Evolutionary conservation across 1,139 yeast species (phyloP), one percentile per base, ranked within the genome.

Genomic region (Yamadazyma mexicana): DNA sequence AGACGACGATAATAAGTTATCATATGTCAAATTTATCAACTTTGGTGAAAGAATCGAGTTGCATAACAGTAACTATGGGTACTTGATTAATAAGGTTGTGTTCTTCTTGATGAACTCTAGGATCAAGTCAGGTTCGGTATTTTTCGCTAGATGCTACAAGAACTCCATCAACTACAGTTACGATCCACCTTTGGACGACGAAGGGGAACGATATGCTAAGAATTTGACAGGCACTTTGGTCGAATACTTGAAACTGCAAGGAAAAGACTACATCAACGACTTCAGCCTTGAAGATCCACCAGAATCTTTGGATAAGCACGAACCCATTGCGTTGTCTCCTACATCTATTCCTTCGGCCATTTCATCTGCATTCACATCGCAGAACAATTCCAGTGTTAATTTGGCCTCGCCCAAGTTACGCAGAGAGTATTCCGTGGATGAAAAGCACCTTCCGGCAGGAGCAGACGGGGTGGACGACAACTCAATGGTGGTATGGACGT

Each of bases 61-160:
- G 45, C 85, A 87, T 64, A 81, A 87, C 54, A 82, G 92, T 29
- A 83, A 84, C 51, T 79, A 87, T 51, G 97, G 97, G 12, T 92
- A 91, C 60, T 73, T 92, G 58, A 83, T 88, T 47, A 87, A 91
- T 58, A 84, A 92, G 54, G 92, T 91, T 33, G 88, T 91, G 17
- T 88, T 87, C 61, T 91, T 87, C 62, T 69, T 91, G 55, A 86
- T 91, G 88, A 91, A 91, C 63, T 76, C 92, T 11, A 77, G 88
- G 49, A 83, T 87, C 53, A 87, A 88, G 58, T 75, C 80, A 42
- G 96, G 98, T 2, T 84, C 89, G 29, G 89, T 88, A 24, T 92
- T 78, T 63, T 88, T 88, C 66, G 95, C 96, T 2, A 72, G 96
- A 45, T 83, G 89, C 58, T 84, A 87, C 42, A 77, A 81, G 44